Evolutionary conservation across 805 yeast species (phyloP), one percentile per base, ranked within the genome.

Genomic region (Barnettozyma wickerhamii): DNA sequence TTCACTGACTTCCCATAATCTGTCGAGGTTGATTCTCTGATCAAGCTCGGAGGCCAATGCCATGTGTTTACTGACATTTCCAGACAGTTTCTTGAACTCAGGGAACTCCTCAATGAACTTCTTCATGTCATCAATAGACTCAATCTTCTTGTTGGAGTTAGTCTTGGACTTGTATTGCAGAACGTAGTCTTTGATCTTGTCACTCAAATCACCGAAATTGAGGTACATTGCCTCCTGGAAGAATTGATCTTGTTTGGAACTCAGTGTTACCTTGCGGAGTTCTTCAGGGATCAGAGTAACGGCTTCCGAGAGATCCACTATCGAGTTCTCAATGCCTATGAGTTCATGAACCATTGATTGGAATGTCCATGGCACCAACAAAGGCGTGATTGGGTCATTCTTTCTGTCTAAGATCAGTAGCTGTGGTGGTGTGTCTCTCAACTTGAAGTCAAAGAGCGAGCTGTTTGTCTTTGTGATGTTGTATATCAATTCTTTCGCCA

Each of bases 281-380:
- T 81, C 85, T n/a, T 74, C 62, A 34, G 79, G 62, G 44, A 79
- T 64, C 49, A 74, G 78, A 2, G 83, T 75, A 2, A 77, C 71
- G 6, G 44, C 32, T 1, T 62, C 53, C 0, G 81, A 67, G 27
- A 90, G 60, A 50, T 79, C 83, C 4, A 88, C 95, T 3, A 90
- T 75, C 52, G 93, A 91, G 56, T 88, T 83, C 26, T 71, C 66
- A 43, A 93, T 85, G 2, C 91, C 95, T 23, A 93, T 67, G 18
- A 89, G 72, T 59, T 95, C 98, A 59, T 91, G 95, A 14, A 93
- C 87, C 98, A 93, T 91, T 2, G 96, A 85, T 58, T 91, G 98
- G 63, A 88, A 93, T 1, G 99, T 90, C 99, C 99, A 93, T 2
- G 98, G 99, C 30, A 83, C 77, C 36, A 93, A 65, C 23, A 93